Base-by-base conservation (phyloP, 2,329 filamentous ascomycete genomes). In the Paraconiothyrium brasiliense region DNA sequence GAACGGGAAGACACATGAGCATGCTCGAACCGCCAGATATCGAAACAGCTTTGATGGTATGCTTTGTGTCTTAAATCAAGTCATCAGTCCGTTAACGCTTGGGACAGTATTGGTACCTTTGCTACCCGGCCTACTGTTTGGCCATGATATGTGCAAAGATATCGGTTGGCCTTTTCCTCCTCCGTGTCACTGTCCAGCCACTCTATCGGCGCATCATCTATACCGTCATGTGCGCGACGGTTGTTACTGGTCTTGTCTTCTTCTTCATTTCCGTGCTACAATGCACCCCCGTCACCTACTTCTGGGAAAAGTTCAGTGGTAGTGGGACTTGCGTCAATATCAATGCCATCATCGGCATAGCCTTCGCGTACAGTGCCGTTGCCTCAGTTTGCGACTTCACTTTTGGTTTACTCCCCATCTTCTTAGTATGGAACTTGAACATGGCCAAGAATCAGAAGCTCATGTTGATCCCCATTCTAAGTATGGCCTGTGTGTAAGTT, bases 221-320 rank as follows among this genome's bases (percentile, higher is more conserved):
- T 56, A 51, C 67, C 22, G 73, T 78, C 39, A 81, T 81, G 67
- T 52, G 59, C 6, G 58, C 77, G 4, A 74, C 76, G 2, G 72
- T 74, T 3, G 4, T 76, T 11, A 83, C 80, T 66, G 76, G 76
- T 49, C 59, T 77, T 50, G 67, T 77, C 52, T 80, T 80, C 70
- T 83, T 84, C 71, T 81, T 85, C 67, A 70, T 84, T 60, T 79
- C 83, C 6, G 64, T 84, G 0, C 79, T 86, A 16, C 84, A 86
- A 67, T 87, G 85, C 72, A 73, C 65, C 0, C 85, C 85, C 0
- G 69, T 82, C 1, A 76, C 76, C 7, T 84, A 78, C 65, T 86
- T 86, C 67, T 87, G 85, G 83, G 70, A 77, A 49, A 80, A 78
- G 64, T 52, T 43, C 30, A 69, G 78, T n/a, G 68, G 70, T 2